Base-by-base conservation (phyloP, 208 protist genomes). In the Phytomonas serpens region DNA sequence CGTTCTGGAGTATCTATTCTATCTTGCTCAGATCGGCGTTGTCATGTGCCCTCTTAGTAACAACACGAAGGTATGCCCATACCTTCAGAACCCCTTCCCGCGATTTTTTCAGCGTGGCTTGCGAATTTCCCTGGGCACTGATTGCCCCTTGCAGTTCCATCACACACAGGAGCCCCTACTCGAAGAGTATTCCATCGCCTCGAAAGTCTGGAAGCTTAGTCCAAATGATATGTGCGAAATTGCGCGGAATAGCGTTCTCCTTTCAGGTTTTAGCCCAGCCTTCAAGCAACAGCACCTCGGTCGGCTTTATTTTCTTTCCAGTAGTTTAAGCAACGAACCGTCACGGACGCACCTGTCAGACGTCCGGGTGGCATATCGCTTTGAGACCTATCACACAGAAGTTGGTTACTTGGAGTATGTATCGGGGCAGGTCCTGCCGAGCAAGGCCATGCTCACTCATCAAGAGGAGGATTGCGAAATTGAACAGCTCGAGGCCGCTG, bases 1-100 rank as follows among this genome's bases (percentile, higher is more conserved):
- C 7, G 82, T 91, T 31, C 76, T 99, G 65, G 93, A 99, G 87
- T 99, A 99, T 82, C 90, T 99, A 36, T 99, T 98, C 77, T 99
- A 99, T 82, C 84, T 99, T 13, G 85, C 85, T n/a, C 98, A 99
- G 76, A 93, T 99, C 61, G 98, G 97, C 19, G 85, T 99, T 23
- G 96, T 97, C 6, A 78, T 99, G 74, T 98, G 96, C 69, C 99
- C 99, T 51, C 82, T 99, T 27, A 98, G 93, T 85, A 99, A 99
- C 84, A 99, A 99, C 88, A 90, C 93, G n/a, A 94, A 99, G 40
- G 99, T 99, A 61, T 79, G 99, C 31, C 82, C 90, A 31, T 99
- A 99, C 78, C 76, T 98, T 29, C 83, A 94, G 69, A 98, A 98
- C 77, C 98, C 98, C 14, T 99, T 99, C 76, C 91, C 93, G 19